Evolutionary conservation across 2,329 filamentous ascomycete species (phyloP).

Genomic region (Hortaea werneckii): DNA sequence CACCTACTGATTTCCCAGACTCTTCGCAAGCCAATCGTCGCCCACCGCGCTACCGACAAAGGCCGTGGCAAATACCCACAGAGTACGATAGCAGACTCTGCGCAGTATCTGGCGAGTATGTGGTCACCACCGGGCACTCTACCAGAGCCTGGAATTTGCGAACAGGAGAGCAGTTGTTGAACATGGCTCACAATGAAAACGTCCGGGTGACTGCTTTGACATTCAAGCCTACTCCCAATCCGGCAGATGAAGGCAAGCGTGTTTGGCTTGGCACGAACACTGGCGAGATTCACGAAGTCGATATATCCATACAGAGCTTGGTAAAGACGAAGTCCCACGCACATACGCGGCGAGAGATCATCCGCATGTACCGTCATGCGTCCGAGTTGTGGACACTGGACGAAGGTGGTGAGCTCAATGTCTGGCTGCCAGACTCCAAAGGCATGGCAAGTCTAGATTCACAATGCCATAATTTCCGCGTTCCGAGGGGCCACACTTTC

Average conservation of each 20-base stretch:
- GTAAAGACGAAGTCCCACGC: conserved; percentile 58
- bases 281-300: conserved; percentile 82
- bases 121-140: conserved; percentile 77
- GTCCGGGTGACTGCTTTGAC: conserved; percentile 69
- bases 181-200: conserved; percentile 72
- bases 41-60: conserved; percentile 63
- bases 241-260: conserved; percentile 68
- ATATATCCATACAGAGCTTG: conserved; percentile 64
- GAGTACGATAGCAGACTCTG: conserved; percentile 81
- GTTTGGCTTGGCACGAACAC: conserved; percentile 85
- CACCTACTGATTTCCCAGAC: conserved; percentile 60
- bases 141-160: conserved; percentile 81
- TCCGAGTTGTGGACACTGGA: conserved; percentile 93
- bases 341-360: conserved; percentile 69
- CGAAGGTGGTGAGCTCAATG: conserved; percentile 72
- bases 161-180: conserved; percentile 73
- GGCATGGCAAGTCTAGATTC: conserved; percentile 65
- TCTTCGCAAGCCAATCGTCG: conserved; percentile 73
- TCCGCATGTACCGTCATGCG: conserved; percentile 74
- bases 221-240: conserved; percentile 72
- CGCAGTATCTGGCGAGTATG: conserved; percentile 76
- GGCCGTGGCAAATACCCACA: conserved; percentile 65
- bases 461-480: conserved; percentile 64
- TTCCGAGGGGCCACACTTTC: conserved; percentile 74
- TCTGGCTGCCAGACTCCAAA: conserved; percentile 71